Base-by-base conservation (phyloP, 1,284 basidiomycete genomes). In the Cutaneotrichosporon cavernicola region DNA sequence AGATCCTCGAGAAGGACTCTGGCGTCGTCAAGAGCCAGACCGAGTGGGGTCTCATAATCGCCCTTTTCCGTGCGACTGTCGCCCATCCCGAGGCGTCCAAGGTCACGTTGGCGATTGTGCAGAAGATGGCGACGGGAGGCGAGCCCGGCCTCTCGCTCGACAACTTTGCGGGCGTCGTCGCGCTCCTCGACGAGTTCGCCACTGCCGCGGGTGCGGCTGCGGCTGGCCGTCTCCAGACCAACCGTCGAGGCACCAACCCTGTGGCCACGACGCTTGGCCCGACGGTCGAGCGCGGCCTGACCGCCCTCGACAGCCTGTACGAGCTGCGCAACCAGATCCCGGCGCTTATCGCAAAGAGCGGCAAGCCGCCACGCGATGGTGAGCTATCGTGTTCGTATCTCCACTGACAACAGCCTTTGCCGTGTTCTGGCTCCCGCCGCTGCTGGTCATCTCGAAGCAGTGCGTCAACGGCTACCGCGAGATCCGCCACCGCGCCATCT, bases 1-100 rank as follows among this genome's bases (percentile, higher is more conserved):
- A 88, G 64, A 87, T 99, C 50, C 82, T 97, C 34, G 86, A 89
- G 72, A 87, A 90, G 57, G 87, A 92, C 72, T 81, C 84, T 46
- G 83, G 86, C 6, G 87, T 92, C 34, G 87, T 92, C 68, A 85
- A 85, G 65, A 94, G 92, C 2, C 89, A 90, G 71, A 97, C 96
- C 0, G 95, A 99, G 79, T 99, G 97, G 97, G 91, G 91, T 61
- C 83, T 98, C 40, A 86, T 96, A 18, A 92, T 97, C 72, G 89
- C 92, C 1, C 83, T 98, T n/a, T 86, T 99, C 70, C 86, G 91
- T 49, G 89, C 89, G 0, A 93, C 92, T 0, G 86, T 92, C 53
- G 85, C 88, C 9, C 90, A 97, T 72, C 87, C 91, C n/a, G 91
- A 92, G 78, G 93, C 94, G 2, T 88, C 90, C 32, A 89, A 90